These are phyloP conservation scores for Calvatia gigantea DNA, from an alignment of 768 basidiomycete genomes.

Conservation along the genomic window DNA sequence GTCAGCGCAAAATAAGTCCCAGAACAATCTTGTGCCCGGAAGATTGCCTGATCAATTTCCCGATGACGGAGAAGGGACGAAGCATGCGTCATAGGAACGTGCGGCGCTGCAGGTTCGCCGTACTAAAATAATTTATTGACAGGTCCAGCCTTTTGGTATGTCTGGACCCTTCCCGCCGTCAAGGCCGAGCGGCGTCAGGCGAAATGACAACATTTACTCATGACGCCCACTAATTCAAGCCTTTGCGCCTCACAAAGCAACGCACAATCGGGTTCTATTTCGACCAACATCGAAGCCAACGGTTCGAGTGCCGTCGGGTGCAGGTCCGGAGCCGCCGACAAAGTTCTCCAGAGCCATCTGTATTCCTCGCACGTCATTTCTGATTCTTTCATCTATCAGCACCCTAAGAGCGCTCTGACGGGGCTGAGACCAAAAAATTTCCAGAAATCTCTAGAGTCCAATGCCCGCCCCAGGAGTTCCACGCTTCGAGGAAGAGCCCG, in stretches of 20 bases:
- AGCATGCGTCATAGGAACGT: constrained; percentile 17
- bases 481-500: constrained; percentile 49
- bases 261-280: not conserved
- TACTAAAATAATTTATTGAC: not conserved
- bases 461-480: constrained; percentile 44
- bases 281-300: not conserved
- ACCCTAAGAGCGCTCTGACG: constrained; percentile 32
- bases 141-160: not conserved
- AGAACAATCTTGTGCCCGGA: too few relatives aligned
- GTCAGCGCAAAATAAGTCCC: too few relatives aligned
- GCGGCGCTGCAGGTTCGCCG: constrained; percentile 13
- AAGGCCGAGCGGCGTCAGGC: too few relatives aligned
- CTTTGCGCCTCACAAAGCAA: too few relatives aligned
- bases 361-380: not conserved
- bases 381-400: constrained; percentile 6
- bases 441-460: constrained; percentile 67
- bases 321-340: not conserved
- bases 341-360: not conserved
- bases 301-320: not conserved
- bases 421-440: constrained; percentile 41
- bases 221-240: too few relatives aligned
- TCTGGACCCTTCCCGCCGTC: not conserved
- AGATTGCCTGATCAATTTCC: too few relatives aligned
- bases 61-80: too few relatives aligned
- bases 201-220: too few relatives aligned